phyloP scores from a whole-genome alignment of 495 filamentous ascomycete species.

The Annulohypoxylon bovei region DNA sequence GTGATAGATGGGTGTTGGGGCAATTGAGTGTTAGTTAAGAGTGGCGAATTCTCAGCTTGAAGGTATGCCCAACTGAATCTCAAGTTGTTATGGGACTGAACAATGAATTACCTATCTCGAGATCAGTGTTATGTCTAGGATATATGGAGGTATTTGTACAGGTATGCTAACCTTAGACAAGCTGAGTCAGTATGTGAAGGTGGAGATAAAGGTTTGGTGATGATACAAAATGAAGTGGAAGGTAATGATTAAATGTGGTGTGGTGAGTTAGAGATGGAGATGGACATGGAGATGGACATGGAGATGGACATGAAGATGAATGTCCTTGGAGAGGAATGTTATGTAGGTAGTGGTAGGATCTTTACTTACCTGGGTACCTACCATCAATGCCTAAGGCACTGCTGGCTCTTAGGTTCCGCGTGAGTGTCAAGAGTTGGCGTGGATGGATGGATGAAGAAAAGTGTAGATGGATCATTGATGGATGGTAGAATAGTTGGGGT shows the following conservation, averaged over 20 bases:
- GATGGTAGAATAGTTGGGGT: too few relatives aligned
- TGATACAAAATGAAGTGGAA: background rate
- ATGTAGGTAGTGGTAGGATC: too few relatives aligned
- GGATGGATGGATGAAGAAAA: too few relatives aligned
- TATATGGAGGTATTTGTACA: too few relatives aligned
- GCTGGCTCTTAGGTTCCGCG: too few relatives aligned
- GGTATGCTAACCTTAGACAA: background rate
- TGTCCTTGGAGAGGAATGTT: background rate
- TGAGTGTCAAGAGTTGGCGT: too few relatives aligned
- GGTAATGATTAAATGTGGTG: background rate
- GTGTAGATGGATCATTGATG: too few relatives aligned
- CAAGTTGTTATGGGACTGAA: background rate
- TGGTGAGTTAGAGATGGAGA: background rate
- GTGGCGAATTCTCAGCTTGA: background rate
- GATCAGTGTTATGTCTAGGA: background rate
- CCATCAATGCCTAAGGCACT: background rate
- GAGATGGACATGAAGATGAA: background rate
- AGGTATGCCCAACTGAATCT: background rate
- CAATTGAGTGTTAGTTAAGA: too few relatives aligned
- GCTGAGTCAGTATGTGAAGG: background rate
- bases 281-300: too few relatives aligned
- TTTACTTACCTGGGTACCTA: too few relatives aligned
- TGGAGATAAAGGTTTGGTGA: background rate
- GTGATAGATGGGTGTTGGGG: too few relatives aligned
- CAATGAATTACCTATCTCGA: background rate